A percentile compares a stretch with the other conserved stretches of the same genome.
These are phyloP conservation scores for Hura crepitans DNA, from an alignment of 441 rosid species.

Conservation along the genomic window DNA sequence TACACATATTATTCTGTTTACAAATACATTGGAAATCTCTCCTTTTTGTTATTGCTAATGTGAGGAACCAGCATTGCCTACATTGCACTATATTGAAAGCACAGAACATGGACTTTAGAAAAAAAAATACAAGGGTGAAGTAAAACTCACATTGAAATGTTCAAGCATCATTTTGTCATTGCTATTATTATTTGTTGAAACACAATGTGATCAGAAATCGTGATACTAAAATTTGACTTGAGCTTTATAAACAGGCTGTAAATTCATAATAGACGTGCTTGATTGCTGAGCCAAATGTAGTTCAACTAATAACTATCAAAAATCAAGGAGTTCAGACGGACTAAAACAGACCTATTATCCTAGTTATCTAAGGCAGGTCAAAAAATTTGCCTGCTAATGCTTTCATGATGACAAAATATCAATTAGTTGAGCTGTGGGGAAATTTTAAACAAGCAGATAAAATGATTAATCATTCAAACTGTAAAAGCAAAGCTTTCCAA, in stretches of 20 bases:
- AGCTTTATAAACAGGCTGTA: background rate
- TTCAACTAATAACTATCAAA: background rate
- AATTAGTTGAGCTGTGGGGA: background rate
- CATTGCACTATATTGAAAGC: no score
- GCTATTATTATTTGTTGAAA: background rate
- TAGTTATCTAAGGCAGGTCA: background rate
- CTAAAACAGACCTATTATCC: background rate
- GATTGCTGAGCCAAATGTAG: background rate
- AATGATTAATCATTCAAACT: background rate
- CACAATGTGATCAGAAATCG: background rate
- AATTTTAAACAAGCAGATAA: background rate
- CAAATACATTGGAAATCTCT: background rate
- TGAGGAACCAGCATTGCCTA: no score
- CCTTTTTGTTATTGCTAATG: background rate
- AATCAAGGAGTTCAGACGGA: background rate
- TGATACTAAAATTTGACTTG: background rate
- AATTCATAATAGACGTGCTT: background rate
- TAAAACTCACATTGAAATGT: background rate
- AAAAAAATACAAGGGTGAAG: no score
- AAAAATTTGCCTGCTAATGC: background rate
- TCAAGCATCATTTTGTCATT: background rate
- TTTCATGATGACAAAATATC: background rate
- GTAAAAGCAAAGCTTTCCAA: background rate
- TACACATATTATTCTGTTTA: background rate
- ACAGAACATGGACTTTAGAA: no score